A percentile compares a stretch with the other conserved stretches of the same genome.
These are phyloP conservation scores for Pulveroboletus sp. DNA, from an alignment of 768 basidiomycete species.

Conservation along the genomic window DNA sequence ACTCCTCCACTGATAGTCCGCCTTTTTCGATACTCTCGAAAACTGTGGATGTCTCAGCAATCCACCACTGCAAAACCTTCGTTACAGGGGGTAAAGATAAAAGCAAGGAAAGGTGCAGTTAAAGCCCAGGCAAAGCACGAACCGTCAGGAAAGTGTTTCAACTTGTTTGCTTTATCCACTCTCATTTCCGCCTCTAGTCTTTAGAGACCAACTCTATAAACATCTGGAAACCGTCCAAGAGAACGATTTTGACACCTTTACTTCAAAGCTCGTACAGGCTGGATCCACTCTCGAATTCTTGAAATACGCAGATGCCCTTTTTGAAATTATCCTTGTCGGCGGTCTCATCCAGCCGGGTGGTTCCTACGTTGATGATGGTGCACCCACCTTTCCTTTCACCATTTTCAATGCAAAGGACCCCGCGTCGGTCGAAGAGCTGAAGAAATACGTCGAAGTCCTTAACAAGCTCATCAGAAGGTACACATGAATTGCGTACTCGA, in stretches of 20 bases:
- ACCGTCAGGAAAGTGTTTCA: constrained; percentile 53
- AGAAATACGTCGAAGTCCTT: constrained; percentile 90
- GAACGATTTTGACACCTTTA: constrained; percentile 79
- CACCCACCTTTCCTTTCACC: constrained; percentile 85
- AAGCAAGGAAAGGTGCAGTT: constrained; percentile 89
- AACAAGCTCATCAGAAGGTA: constrained; percentile 96
- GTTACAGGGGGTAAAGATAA: constrained; percentile 89
- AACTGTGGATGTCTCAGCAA: constrained; percentile 92
- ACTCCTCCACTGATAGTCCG: constrained; percentile 17
- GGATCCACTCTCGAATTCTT: constrained; percentile 92
- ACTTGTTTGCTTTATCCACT: neutral
- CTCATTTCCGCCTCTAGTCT: constrained; percentile 50
- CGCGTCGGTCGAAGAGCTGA: constrained; percentile 80
- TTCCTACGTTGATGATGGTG: constrained; percentile 82
- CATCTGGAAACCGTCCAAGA: constrained; percentile 80
- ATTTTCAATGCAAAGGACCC: constrained; percentile 80
- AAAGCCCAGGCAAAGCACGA: constrained; percentile 95
- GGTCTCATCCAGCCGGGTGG: constrained; percentile 97
- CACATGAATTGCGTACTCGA: constrained; percentile 12
- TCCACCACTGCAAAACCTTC: constrained; percentile 80
- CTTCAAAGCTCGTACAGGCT: constrained; percentile 85
- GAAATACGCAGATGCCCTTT: constrained; percentile 96
- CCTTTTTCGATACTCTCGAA: constrained; percentile 35
- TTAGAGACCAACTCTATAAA: constrained; percentile 91
- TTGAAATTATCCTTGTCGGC: constrained; percentile 94